Base-by-base conservation (phyloP, 2,329 filamentous ascomycete genomes). In the Penicillium frequentans region DNA sequence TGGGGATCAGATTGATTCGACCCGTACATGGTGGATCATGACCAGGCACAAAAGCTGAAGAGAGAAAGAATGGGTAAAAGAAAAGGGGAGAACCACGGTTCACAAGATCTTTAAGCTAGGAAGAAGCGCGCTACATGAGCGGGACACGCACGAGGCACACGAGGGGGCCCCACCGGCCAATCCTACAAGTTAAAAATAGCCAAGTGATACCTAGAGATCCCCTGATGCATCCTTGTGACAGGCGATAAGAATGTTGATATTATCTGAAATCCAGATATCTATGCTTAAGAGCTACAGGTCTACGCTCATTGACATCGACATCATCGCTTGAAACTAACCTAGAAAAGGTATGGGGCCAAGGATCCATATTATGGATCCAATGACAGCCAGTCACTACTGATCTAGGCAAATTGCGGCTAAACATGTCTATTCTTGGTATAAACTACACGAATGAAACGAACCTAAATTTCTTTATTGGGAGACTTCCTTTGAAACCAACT, bases 21-120 rank as follows among this genome's bases (percentile, higher is more conserved):
- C 14, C 71, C 71, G 61, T 73, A 72, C 75, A 77, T 77, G 24
- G 46, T 65, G 23, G 44, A 8, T 55, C 55, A 60, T 58, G 33
- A 31, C 49, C 53, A 45, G 52, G 9, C 16, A 43, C 39, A 27
- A 10, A 29, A 16, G 19, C 26, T 9, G 26, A 43, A 24, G 14
- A 31, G 37, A 53, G 31, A 47, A 49, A 56, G 27, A 37, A 48
- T n/a, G 27, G 39, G 52, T 39, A 2, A 35, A 48, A 21, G 1
- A 16, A 23, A 26, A 14, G 14, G 24, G 16, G 44, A 23, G 26
- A 27, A 46, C 23, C 44, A 27, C 44, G 44, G 42, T 44, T 27
- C 23, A 29, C 14, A 27, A 6, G 23, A 26, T 46, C 16, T 39
- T 37, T 39, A 42, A 42, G n/a, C 37, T 23, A 39, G 8, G 16